Evolutionary conservation across 352 stramenopile species (phyloP), one percentile per base, ranked within the genome.

Genomic region (Paralagenidium karlingii): DNA sequence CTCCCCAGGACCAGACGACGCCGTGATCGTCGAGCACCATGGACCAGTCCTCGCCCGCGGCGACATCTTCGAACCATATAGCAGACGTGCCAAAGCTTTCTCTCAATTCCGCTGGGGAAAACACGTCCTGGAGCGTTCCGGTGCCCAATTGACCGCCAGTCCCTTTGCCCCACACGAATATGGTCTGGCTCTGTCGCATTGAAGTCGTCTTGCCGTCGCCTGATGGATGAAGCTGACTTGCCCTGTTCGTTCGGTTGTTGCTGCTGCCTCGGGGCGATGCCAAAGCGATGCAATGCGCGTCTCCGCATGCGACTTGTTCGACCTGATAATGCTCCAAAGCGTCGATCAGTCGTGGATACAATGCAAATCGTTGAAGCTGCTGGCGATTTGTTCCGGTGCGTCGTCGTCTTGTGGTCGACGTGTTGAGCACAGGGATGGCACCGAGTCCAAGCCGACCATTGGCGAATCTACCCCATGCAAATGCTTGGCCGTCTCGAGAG

Each of bases 131-230:
- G 2, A 53, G 51, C 20, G 64, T 45, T 3, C 81, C 78, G 40
- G 77, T 61, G 8, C 85, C 83, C 7, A 94, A 71, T 24, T 92
- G 66, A 0, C 85, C 85, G 40, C 82, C 80, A 15, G 57, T 55
- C 12, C 84, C 84, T 22, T 62, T 44, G 2, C 85, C 85, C 81
- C 79, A 93, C n/a, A n/a, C n/a, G n/a, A n/a, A n/a, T n/a, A n/a
- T n/a, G n/a, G n/a, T n/a, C n/a, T n/a, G n/a, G n/a, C n/a, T n/a
- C n/a, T n/a, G n/a, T n/a, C n/a, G n/a, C n/a, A n/a, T n/a, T n/a
- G n/a, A n/a, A n/a, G n/a, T n/a, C n/a, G n/a, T n/a, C n/a, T n/a
- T n/a, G n/a, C n/a, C n/a, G n/a, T n/a, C n/a, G n/a, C n/a, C n/a
- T n/a, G n/a, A n/a, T n/a, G n/a, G n/a, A n/a, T n/a, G n/a, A n/a